Conservation (phyloP, 768 basidiomycete species). For the Leucosporidium yakuticum region DNA sequence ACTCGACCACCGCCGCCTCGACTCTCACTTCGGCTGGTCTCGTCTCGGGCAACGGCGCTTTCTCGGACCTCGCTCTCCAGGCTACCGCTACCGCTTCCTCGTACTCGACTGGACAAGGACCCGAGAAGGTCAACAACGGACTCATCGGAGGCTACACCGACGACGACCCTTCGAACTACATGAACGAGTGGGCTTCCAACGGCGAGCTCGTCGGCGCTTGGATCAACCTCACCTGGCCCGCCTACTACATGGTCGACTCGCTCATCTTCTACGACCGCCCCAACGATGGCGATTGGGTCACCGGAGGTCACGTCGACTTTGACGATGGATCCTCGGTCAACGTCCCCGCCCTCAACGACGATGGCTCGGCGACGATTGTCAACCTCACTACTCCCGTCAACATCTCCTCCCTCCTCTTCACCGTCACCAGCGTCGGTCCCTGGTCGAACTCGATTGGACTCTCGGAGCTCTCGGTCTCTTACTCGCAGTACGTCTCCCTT, state of each 20-base stretch:
- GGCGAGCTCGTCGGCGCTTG: slow-evolving; percentile 16
- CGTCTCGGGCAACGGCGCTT: slow-evolving; percentile 2
- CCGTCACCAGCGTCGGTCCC: slow-evolving; percentile 12
- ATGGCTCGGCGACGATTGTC: slow-evolving; percentile 33
- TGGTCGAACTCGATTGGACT: slow-evolving; percentile 24
- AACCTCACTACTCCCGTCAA: slow-evolving; percentile 11
- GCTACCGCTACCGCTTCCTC: slow-evolving; percentile 7
- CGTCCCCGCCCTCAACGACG: slow-evolving; percentile 28
- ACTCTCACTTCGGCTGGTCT: neutral
- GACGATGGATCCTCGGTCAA: neutral
- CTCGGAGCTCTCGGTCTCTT: slow-evolving; percentile 24
- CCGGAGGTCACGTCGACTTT: neutral
- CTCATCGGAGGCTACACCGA: slow-evolving; percentile 20
- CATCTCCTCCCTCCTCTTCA: slow-evolving; percentile 15
- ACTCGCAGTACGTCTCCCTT: neutral
- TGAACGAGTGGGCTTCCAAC: slow-evolving; percentile 26
- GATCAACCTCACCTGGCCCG: slow-evolving; percentile 18
- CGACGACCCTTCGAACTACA: slow-evolving; percentile 12
- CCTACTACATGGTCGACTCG: slow-evolving; percentile 6
- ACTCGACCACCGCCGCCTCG: neutral
- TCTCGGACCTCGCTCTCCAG: slow-evolving; percentile 11
- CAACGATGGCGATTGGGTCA: neutral
- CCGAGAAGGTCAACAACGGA: slow-evolving; percentile 19
- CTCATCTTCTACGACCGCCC: slow-evolving; percentile 13
- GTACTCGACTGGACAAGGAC: neutral